Base-by-base conservation (phyloP, 139 green algal species). In the Coccomyxa sp. region DNA sequence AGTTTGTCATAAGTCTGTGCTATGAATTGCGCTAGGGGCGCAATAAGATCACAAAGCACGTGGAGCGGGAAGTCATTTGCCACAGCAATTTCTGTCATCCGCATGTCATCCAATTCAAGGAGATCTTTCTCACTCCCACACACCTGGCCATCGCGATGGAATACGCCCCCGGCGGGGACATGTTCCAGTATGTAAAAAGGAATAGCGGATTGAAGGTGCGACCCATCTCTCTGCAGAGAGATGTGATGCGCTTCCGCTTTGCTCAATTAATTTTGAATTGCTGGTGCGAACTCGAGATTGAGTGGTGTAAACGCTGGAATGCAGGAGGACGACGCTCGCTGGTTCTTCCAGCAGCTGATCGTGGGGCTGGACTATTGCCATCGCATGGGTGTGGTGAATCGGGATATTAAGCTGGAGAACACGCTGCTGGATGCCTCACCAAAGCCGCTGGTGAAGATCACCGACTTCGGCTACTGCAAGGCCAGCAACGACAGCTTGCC, bases 21-120 rank as follows among this genome's bases (percentile, higher is more conserved):
- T 51, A 11, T 71, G 18, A 28, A 25, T 25, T 38, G 71, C 27
- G 14, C 23, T 32, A 38, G 18, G 75, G 76, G 12, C 76, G n/a
- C 25, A 58, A 28, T 10, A 30, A 67, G 14, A 82, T 87, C 27
- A 97, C 92, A 67, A 97, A 98, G 85, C 98, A 99, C 88, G 96
- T 99, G n/a, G 92, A 97, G 85, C 87, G 94, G 0, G 96, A 99
- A 86, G 97, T 99, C 74, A 80, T 98, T 57, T 98, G 98, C 85
- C 96, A 99, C 82, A 45, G 45, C 60, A 68, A 81, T 32, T 63
- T 80, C 23, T 71, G 58, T 28, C 28, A 79, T 10, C 30, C 88
- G 12, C 86, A 91, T 58, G 83, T 92, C 23, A 83, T 92, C 4
- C 88, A 92, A 81, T 86, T 92, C 59, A 90, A 91, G 84, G 84